A percentile compares a stretch with the other conserved stretches of the same genome.
phyloP scores from a whole-genome alignment of 2,329 filamentous ascomycete species.

The Alternaria gaisen region DNA sequence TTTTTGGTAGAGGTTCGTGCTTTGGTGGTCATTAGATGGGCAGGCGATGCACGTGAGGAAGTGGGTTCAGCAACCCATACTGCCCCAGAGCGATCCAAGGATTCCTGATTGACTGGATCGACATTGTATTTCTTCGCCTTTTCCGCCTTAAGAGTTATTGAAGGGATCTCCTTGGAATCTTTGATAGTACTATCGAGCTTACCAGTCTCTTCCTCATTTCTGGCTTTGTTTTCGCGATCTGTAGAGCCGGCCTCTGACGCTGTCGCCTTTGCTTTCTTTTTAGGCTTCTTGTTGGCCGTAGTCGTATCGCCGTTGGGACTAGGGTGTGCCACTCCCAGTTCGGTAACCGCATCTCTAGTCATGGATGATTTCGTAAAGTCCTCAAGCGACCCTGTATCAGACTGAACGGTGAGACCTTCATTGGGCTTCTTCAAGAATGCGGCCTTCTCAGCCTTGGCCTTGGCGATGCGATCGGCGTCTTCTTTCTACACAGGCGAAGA shows the following conservation, averaged over 20 bases:
- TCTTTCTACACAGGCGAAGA: conserved; percentile 18
- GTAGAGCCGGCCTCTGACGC: neutral
- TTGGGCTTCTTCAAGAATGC: conserved; percentile 8
- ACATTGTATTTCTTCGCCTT: conserved; percentile 2
- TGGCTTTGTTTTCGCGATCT: neutral
- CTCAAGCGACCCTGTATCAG: neutral
- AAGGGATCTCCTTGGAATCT: conserved; percentile 12
- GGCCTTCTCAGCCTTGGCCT: conserved; percentile 17
- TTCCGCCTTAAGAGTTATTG: conserved; percentile 29
- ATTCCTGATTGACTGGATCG: neutral
- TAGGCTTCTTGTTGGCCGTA: conserved; percentile 1
- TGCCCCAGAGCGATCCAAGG: conserved; percentile 1
- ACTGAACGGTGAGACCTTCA: neutral
- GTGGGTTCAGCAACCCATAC: conserved; percentile 18
- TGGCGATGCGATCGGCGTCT: conserved; percentile 22
- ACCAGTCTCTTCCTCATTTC: conserved; percentile 8
- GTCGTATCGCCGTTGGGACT: neutral
- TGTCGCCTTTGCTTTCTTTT: conserved; percentile 8
- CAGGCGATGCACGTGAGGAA: neutral
- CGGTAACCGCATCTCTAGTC: neutral
- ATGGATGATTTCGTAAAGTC: neutral
- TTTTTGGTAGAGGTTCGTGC: conserved; percentile 11
- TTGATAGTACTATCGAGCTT: conserved; percentile 22
- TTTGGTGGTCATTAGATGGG: neutral
- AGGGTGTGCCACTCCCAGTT: neutral